A percentile compares a stretch with the other conserved stretches of the same genome.
Evolutionary conservation across 2,329 filamentous ascomycete genomes (phyloP).

Genomic region (Neopestalotiopsis rosae): DNA sequence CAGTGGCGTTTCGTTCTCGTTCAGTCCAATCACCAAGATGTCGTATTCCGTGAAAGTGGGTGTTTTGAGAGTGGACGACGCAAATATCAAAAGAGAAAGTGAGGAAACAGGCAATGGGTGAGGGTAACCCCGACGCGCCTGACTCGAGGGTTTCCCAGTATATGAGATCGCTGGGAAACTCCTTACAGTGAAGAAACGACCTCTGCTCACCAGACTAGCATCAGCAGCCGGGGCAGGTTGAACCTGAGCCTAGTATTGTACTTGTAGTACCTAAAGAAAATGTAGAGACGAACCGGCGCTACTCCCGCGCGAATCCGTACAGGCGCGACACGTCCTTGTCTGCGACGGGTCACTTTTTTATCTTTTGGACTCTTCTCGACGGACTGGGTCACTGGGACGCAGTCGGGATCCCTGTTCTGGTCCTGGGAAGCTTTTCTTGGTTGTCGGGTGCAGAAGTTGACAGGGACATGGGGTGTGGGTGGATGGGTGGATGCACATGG

Average conservation of each 20-base stretch:
- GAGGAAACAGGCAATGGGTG: background rate
- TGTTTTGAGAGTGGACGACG: background rate
- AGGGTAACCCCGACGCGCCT: background rate
- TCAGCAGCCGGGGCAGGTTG: background rate
- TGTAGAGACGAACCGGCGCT: conserved; percentile 8
- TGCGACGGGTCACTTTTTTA: background rate
- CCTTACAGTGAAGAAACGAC: background rate
- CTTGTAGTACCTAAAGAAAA: background rate
- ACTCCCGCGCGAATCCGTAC: conserved; percentile 12
- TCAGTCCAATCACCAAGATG: background rate
- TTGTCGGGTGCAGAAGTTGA: conserved; percentile 5
- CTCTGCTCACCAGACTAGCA: background rate
- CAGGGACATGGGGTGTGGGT: background rate
- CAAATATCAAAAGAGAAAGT: background rate
- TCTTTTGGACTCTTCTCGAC: conserved; percentile 5
- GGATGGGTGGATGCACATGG: background rate
- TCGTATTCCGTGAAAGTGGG: background rate
- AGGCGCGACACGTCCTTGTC: conserved; percentile 14
- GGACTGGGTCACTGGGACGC: background rate
- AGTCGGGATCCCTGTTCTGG: conserved; percentile 5
- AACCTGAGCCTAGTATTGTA: background rate
- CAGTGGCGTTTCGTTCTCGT: background rate
- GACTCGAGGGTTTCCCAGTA: background rate
- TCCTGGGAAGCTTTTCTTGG: background rate
- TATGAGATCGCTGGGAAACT: background rate